Conservation (phyloP, 1,284 basidiomycete genomes). For the Cryptococcus sp. region DNA sequence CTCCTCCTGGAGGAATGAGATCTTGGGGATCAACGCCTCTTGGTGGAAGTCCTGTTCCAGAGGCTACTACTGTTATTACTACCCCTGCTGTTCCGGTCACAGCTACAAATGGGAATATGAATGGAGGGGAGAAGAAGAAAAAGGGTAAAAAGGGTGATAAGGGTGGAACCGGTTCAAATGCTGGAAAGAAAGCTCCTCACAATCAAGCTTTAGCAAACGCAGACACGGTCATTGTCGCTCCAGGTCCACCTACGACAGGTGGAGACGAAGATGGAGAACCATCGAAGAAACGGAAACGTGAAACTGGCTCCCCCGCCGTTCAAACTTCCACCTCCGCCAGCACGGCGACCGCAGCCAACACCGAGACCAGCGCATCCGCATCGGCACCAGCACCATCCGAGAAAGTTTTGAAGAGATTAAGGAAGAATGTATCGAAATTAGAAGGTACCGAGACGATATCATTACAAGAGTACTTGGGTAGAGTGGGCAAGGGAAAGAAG, state of each 20-base stretch:
- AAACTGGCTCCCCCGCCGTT: not conserved
- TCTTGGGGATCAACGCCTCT: constrained; percentile 41
- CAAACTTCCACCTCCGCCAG: not conserved
- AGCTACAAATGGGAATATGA: not conserved
- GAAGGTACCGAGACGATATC: not conserved
- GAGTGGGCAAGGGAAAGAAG: not conserved
- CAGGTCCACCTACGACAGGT: not conserved
- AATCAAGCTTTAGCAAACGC: constrained; percentile 12
- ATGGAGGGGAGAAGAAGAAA: constrained; percentile 27
- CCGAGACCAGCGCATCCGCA: too few species aligned
- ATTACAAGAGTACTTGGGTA: not conserved
- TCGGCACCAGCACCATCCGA: not conserved
- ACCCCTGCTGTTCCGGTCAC: not conserved
- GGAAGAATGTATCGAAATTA: not conserved
- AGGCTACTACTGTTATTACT: not conserved
- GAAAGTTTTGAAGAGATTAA: not conserved
- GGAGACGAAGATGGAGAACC: not conserved
- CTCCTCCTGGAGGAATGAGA: constrained; percentile 35
- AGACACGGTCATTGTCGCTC: not conserved
- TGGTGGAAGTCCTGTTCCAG: constrained; percentile 1
- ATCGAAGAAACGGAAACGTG: constrained; percentile 2
- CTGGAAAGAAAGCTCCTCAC: constrained; percentile 47
- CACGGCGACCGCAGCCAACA: too few species aligned
- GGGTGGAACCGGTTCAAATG: constrained; percentile 44
- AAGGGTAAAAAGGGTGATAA: constrained; percentile 47